Evolutionary conservation across 140 eudicot species (phyloP), one percentile per base, ranked within the genome.

Genomic region (Cichorium intybus): DNA sequence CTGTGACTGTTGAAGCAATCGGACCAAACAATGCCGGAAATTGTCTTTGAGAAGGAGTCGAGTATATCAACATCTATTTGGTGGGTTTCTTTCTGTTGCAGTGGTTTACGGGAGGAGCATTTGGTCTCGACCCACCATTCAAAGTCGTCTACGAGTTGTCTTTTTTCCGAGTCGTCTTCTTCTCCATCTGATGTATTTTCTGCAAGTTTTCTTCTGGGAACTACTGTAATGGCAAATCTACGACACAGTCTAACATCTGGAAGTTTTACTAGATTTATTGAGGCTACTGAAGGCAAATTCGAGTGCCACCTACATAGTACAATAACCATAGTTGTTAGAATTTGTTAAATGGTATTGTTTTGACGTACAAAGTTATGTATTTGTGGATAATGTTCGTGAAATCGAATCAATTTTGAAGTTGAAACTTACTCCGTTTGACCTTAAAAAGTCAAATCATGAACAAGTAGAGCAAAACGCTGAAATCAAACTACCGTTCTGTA

Each of bases 271-370:
- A 80, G 66, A 65, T 80, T 80, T 55, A 79, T 64, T 18, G 62
- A 68, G 37, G 85, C 66, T 46, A 58, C 41, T 3, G 75, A 48
- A 63, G 76, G 70, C 77, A 76, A 78, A 69, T 73, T 80, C 8
- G 78, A 70, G 23, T 85, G 83, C 90, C 84, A 85, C 90, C 90
- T 85, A 66, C 80, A 70, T 43, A 60, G n/a, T 15, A 49, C 1
- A 67, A 10, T 21, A 73, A 12, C 48, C 4, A 9, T 33, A 47
- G 17, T 23, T 49, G 15, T 56, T 18, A 74, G 60, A 62, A 27
- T n/a, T n/a, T n/a, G n/a, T n/a, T n/a, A n/a, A n/a, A n/a, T n/a
- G n/a, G n/a, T n/a, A n/a, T n/a, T n/a, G n/a, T n/a, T n/a, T n/a
- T n/a, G n/a, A n/a, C n/a, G n/a, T n/a, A n/a, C n/a, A n/a, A n/a